These are phyloP conservation scores for Verbascum thapsus DNA, from an alignment of 257 asterid genomes.

Conservation along the genomic window DNA sequence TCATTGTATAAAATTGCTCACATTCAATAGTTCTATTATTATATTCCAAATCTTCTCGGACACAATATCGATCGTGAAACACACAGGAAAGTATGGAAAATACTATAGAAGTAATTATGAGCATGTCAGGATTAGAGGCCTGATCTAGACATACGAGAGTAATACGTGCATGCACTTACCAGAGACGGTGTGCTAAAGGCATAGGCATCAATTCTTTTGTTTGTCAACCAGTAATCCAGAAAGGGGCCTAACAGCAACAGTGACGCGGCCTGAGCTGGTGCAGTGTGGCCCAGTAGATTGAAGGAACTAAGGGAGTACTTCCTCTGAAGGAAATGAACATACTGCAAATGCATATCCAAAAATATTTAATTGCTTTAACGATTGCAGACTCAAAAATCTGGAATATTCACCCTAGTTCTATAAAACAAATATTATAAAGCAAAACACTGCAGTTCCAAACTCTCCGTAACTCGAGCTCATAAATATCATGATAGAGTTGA, in stretches of 20 bases:
- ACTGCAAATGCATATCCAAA: slow-evolving; percentile 54
- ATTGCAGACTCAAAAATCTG: slow-evolving; percentile 13
- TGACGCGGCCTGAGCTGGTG: slow-evolving; percentile 87
- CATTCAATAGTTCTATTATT: slow-evolving; percentile 10
- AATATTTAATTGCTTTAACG: slow-evolving; percentile 18
- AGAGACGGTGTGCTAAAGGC: slow-evolving; percentile 52
- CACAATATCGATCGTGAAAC: neutral
- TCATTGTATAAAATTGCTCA: neutral
- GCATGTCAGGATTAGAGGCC: slow-evolving; percentile 16
- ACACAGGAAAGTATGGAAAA: neutral
- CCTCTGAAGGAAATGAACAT: slow-evolving; percentile 83
- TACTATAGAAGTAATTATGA: slow-evolving; percentile 14
- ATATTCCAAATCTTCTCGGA: neutral
- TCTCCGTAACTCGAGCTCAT: neutral
- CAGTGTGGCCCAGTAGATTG: slow-evolving; percentile 90
- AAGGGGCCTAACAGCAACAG: slow-evolving; percentile 79
- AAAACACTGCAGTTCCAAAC: slow-evolving; percentile 1
- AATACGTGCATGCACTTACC: slow-evolving; percentile 48
- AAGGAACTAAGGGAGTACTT: slow-evolving; percentile 83
- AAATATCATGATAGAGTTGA: no score
- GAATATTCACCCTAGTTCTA: neutral
- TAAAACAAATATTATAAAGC: neutral
- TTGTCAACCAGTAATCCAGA: slow-evolving; percentile 90
- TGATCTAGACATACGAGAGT: slow-evolving; percentile 21
- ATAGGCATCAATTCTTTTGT: slow-evolving; percentile 74